phyloP scores from a whole-genome alignment of 2,329 filamentous ascomycete species.

The Aaosphaeria arxii region DNA sequence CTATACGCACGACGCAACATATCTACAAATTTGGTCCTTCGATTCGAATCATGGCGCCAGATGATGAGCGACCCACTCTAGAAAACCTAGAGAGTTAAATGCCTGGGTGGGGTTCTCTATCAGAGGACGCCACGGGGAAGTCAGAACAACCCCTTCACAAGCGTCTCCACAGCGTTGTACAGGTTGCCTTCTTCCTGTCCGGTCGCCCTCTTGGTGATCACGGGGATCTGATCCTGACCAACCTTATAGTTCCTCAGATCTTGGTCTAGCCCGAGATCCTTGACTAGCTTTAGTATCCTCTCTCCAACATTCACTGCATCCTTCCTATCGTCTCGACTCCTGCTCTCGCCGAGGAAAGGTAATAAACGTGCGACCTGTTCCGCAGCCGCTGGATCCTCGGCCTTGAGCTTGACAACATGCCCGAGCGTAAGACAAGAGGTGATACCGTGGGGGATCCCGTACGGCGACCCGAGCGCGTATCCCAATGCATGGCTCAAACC shows the following conservation, averaged over 20 bases:
- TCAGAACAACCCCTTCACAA: conserved; percentile 44
- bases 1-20: too few relatives aligned
- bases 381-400: conserved; percentile 43
- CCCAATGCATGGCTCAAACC: conserved; percentile 48
- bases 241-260: conserved; percentile 47
- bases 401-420: conserved; percentile 54
- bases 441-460: conserved; percentile 55
- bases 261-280: conserved; percentile 42
- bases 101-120: too few relatives aligned
- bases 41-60: too few relatives aligned
- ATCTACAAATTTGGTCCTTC: too few relatives aligned
- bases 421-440: conserved; percentile 55
- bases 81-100: too few relatives aligned
- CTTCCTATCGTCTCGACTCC: conserved; percentile 38
- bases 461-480: conserved; percentile 55
- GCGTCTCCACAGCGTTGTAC: conserved; percentile 41
- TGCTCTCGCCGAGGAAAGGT: conserved; percentile 41
- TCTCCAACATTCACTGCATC: conserved; percentile 47
- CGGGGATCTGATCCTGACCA: conserved; percentile 38
- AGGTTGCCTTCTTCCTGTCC: conserved; percentile 41
- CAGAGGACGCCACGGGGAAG: not conserved
- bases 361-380: conserved; percentile 45
- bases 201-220: conserved; percentile 46
- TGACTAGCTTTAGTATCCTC: conserved; percentile 43
- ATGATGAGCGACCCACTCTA: too few relatives aligned